Percentiles rank a stretch among this genome's conserved stretches.
Evolutionary conservation across 1,284 basidiomycete species (phyloP).

Genomic region (Blastosporella zonata): DNA sequence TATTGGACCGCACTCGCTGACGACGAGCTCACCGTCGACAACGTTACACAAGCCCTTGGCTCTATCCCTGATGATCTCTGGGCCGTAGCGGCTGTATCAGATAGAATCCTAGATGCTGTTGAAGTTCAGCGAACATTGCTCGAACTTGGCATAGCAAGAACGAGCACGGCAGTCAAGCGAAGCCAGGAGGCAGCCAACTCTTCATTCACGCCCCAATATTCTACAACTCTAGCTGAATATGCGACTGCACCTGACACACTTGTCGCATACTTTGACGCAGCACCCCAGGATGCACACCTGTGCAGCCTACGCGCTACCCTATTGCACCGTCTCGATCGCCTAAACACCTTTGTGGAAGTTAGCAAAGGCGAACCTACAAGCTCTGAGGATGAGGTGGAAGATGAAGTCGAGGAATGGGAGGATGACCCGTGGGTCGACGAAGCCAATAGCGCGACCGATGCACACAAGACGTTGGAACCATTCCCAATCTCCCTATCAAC

Average conservation of each 20-base stretch:
- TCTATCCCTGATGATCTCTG: conserved; percentile 64
- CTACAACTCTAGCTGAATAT: neutral
- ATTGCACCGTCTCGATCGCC: conserved; percentile 58
- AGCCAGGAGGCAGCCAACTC: conserved; percentile 35
- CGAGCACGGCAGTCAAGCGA: conserved; percentile 45
- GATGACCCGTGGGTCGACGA: conserved; percentile 81
- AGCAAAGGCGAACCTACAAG: conserved; percentile 37
- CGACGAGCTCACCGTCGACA: conserved; percentile 48
- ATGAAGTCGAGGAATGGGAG: conserved; percentile 59
- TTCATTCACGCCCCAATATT: conserved; percentile 18
- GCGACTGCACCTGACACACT: conserved; percentile 32
- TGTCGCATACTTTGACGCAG: conserved; percentile 46
- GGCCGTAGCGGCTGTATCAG: conserved; percentile 68
- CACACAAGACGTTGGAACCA: conserved; percentile 21
- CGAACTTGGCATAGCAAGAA: conserved; percentile 59
- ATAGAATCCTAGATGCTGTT: conserved; percentile 61
- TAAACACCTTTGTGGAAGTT: conserved; percentile 67
- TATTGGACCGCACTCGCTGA: conserved; percentile 59
- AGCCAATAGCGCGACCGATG: conserved; percentile 25
- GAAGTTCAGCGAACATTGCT: conserved; percentile 56
- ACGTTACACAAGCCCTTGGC: conserved; percentile 48
- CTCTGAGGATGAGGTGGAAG: conserved; percentile 29
- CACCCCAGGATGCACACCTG: conserved; percentile 57
- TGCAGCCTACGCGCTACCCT: conserved; percentile 61
- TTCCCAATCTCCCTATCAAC: conserved; percentile 54